phyloP scores from a whole-genome alignment of 345 rosid species.

The Eucalyptus marginata region DNA sequence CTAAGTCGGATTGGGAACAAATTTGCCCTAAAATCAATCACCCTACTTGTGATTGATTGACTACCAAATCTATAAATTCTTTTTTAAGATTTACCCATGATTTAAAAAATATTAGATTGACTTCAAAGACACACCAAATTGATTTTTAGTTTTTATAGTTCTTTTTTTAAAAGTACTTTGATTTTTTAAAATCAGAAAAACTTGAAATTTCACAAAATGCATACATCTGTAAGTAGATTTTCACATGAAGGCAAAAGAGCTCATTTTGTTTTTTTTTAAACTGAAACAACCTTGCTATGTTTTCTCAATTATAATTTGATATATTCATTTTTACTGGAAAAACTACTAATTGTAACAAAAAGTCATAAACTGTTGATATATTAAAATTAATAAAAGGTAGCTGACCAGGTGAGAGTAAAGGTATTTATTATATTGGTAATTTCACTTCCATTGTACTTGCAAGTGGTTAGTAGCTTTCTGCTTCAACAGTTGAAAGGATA shows the following conservation, averaged over 20 bases:
- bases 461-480: neutral
- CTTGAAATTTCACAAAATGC: neutral
- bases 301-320: neutral
- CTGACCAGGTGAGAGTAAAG: neutral
- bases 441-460: neutral
- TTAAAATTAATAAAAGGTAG: neutral
- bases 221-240: neutral
- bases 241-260: neutral
- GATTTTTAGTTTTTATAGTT: neutral
- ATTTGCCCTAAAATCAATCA: neutral
- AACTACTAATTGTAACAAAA: neutral
- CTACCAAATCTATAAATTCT: neutral
- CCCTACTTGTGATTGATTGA: neutral
- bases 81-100: neutral
- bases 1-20: accelerated
- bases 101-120: neutral
- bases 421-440: neutral
- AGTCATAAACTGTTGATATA: neutral
- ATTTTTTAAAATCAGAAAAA: neutral
- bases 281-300: neutral
- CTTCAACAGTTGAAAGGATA: neutral
- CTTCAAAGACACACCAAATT: neutral
- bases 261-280: accelerated
- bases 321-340: neutral
- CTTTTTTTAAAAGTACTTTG: neutral